Evolutionary conservation across 495 filamentous ascomycete genomes (phyloP), one percentile per base, ranked within the genome.

Genomic region (Penicillium crystallinum): DNA sequence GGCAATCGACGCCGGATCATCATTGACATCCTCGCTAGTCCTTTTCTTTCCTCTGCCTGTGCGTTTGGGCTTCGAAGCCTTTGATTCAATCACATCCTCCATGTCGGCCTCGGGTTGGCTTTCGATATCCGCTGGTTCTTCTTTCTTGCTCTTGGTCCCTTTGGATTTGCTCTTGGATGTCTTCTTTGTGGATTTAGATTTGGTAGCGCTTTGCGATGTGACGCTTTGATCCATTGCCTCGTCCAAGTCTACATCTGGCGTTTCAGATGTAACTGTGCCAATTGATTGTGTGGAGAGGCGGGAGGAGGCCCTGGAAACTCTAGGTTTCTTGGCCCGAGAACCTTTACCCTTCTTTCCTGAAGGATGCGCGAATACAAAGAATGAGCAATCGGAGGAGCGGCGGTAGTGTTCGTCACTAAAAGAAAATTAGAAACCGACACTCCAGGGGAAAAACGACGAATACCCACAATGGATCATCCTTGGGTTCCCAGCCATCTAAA

Each of bases 401-500:
- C 81, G 81, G 54, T 81, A 78, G 60, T 98, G 93, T 67, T 98
- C 93, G 48, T 92, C 84, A 65, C 90, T 96, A 44, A 12, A n/a
- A 21, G 0, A 22, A 38, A 21, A 40, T 66, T 57, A 65, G 71
- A 71, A 21, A 43, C n/a, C 3, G n/a, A 55, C 39, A 66, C 53
- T 15, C 31, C 27, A 22, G 51, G 34, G 55, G 57, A 64, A 48
- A 57, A 49, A 48, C 53, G 44, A 53, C 41, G 2, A n/a, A 30
- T 8, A 66, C 87, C 73, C 68, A 91, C 86, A 80, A 79, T 58
- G 92, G 92, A 58, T 92, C 84, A 67, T 97, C 92, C 57, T 85
- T 84, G 11, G 88, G 84, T 62, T 96, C 91, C 91, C 92, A 97
- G 2, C 88, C 89, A 65, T 95, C 90, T 40, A 97, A 77, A 27